Percentiles rank a stretch among this genome's conserved stretches.
phyloP scores from a whole-genome alignment of 495 filamentous ascomycete genomes.

The Amphirosellinia nigrospora region DNA sequence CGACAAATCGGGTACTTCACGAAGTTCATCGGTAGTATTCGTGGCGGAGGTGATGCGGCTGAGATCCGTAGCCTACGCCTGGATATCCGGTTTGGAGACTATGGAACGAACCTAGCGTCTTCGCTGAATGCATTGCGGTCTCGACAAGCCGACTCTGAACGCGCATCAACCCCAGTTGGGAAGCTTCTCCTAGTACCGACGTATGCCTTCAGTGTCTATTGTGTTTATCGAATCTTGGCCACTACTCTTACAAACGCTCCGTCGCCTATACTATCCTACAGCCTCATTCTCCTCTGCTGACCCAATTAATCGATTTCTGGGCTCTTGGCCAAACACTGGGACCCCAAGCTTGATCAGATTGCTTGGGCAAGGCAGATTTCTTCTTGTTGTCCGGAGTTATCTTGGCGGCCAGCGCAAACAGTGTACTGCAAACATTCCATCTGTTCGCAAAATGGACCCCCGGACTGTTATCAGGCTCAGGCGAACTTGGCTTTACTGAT shows the following conservation, averaged over 20 bases:
- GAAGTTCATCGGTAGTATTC: conserved; percentile 69
- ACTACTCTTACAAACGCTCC: conserved; percentile 66
- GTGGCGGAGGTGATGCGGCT: conserved; percentile 63
- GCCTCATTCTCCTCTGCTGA: conserved; percentile 71
- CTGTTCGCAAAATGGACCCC: conserved; percentile 75
- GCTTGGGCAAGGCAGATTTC: conserved; percentile 80
- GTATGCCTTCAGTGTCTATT: conserved; percentile 75
- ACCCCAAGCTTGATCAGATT: conserved; percentile 68
- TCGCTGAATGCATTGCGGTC: conserved; percentile 64
- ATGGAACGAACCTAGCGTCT: conserved; percentile 72
- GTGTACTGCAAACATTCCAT: conserved; percentile 75
- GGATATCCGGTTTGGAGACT: conserved; percentile 74
- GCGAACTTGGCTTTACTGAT: conserved; percentile 75
- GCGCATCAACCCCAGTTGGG: conserved; percentile 66
- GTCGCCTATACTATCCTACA: conserved; percentile 55
- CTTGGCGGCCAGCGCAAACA: conserved; percentile 75
- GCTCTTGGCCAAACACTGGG: conserved; percentile 74
- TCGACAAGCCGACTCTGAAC: conserved; percentile 64
- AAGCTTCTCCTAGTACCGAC: conserved; percentile 61
- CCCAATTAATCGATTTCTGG: conserved; percentile 78
- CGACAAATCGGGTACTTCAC: conserved; percentile 64
- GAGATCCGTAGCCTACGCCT: conserved; percentile 70
- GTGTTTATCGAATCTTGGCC: conserved; percentile 74
- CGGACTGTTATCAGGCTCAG: conserved; percentile 64
- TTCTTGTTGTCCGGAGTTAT: conserved; percentile 80